Conservation (phyloP, 2,329 filamentous ascomycete genomes). For the Diaporthe nobilis region DNA sequence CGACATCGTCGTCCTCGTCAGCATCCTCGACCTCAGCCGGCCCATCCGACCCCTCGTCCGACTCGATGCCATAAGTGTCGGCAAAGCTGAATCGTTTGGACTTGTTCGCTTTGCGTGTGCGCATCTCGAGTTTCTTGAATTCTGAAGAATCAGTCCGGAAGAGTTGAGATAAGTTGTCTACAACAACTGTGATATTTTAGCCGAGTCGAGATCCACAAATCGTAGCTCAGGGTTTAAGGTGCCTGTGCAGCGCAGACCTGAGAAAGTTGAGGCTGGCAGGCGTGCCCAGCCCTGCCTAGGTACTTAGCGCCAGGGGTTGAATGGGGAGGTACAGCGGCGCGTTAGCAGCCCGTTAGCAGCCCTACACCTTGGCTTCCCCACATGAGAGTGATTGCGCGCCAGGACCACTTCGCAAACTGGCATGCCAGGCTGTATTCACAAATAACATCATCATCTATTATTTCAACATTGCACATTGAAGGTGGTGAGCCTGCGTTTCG, state of each 20-base stretch:
- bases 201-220: constrained; percentile 8
- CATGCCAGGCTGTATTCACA: not conserved
- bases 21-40: not conserved
- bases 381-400: not conserved
- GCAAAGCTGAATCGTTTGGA: constrained; percentile 38
- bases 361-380: not conserved
- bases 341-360: not conserved
- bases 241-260: not conserved
- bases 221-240: not conserved
- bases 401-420: not conserved
- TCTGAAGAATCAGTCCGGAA: too few species aligned
- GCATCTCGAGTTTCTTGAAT: constrained; percentile 20
- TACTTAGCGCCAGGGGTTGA: not conserved
- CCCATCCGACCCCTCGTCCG: constrained; percentile 35
- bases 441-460: not conserved
- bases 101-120: constrained; percentile 41
- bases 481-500: too few species aligned
- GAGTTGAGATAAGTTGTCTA: not conserved
- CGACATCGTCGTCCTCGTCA: constrained; percentile 34
- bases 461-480: not conserved
- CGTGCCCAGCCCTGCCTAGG: not conserved
- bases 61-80: constrained; percentile 31
- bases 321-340: not conserved
- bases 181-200: not conserved
- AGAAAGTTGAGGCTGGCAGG: constrained; percentile 7